These are phyloP conservation scores for Rutstroemia sp. DNA, from an alignment of 2,329 filamentous ascomycete species.

Conservation along the genomic window DNA sequence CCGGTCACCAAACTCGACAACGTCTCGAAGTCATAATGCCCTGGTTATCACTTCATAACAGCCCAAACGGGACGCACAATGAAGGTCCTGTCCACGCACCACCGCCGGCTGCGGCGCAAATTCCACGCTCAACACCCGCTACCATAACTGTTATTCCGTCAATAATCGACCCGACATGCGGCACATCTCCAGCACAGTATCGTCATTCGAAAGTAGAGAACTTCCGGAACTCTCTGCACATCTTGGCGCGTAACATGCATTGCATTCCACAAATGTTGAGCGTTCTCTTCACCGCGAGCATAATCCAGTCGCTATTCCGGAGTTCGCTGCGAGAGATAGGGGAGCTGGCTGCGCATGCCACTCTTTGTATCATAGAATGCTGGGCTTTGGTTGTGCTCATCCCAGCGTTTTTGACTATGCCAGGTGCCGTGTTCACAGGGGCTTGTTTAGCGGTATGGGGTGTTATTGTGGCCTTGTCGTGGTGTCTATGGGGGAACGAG, in stretches of 20 bases:
- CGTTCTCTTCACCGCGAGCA: not conserved
- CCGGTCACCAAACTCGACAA: not conserved
- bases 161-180: slow-evolving; percentile 15
- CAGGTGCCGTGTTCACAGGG: slow-evolving; percentile 9
- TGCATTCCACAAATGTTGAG: slow-evolving; percentile 10
- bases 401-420: slow-evolving; percentile 11
- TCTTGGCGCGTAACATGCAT: slow-evolving; percentile 10
- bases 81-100: not conserved
- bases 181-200: slow-evolving; percentile 11
- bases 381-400: slow-evolving; percentile 6
- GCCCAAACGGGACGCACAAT: not conserved
- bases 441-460: not conserved
- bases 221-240: slow-evolving; percentile 2
- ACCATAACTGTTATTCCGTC: slow-evolving; percentile 14
- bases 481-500: slow-evolving; percentile 9
- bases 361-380: slow-evolving; percentile 10
- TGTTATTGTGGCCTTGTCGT: slow-evolving; percentile 4
- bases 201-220: slow-evolving; percentile 4
- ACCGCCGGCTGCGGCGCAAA: not conserved
- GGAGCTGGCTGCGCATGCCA: slow-evolving; percentile 11
- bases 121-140: not conserved
- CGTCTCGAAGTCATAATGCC: slow-evolving; percentile 6
- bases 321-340: slow-evolving; percentile 1
- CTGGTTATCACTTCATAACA: slow-evolving; percentile 8
- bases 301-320: not conserved